Base-by-base conservation (phyloP, 129 eudicot species). In the Lactuca saligna region DNA sequence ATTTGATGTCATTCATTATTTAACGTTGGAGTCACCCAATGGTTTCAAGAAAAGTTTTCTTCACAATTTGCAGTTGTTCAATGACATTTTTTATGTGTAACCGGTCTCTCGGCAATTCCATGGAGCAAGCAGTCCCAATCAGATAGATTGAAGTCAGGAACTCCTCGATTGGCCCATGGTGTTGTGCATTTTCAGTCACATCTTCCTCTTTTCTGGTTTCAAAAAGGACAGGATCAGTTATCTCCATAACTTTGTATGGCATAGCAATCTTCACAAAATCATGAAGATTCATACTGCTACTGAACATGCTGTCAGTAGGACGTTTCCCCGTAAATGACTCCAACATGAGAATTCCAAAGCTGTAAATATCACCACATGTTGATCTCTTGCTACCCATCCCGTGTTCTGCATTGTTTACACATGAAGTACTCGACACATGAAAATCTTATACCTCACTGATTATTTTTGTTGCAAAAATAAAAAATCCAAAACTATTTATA, bases 301-400 rank as follows among this genome's bases (percentile, higher is more conserved):
- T 48, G 7, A 75, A 66, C 29, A 34, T 65, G 31, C 66, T 60
- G n/a, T 75, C 61, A 25, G 72, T 75, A 7, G 79, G 73, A 17
- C 55, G 42, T 69, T 66, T 57, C 4, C 60, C 53, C 0, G 73
- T 75, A 57, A 65, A 74, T 31, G 57, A 38, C 72, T 74, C 78
- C 17, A 74, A 25, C 38, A 65, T 12, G 32, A 74, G 72, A 56
- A 74, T 74, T 39, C 72, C 78, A 6, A 64, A 55, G 78, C 72
- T 74, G 54, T 65, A 54, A 29, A 75, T 57, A 50, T 75, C 73
- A 0, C 79, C 72, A 64, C 6, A 29, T 11, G 50, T 17, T 56
- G 79, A 66, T 60, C 17, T 68, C 53, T 75, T 54, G 49, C 79
- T 57, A 33, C 68, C 73, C 72, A 66, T 57, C 14, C 79, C 61